Evolutionary conservation across 2,329 filamentous ascomycete species (phyloP).

Genomic region (Clonostachys chloroleuca): DNA sequence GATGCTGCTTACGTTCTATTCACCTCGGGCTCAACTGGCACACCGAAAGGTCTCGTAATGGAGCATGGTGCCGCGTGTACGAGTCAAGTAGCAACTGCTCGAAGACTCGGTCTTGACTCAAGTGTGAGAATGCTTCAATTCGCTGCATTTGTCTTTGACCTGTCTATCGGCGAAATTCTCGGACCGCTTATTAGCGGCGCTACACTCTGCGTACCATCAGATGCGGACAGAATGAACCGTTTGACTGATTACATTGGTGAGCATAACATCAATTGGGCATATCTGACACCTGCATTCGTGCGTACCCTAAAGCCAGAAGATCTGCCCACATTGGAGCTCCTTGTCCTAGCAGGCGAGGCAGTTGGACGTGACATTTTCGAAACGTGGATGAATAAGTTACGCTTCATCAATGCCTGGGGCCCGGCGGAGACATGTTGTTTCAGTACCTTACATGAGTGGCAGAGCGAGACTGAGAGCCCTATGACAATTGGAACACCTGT

Average conservation of each 20-base stretch:
- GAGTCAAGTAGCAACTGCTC: neutral
- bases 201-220: constrained; percentile 26
- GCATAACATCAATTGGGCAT: constrained; percentile 10
- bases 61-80: constrained; percentile 1
- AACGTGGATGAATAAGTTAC: constrained; percentile 6
- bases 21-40: neutral
- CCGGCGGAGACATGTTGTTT: constrained; percentile 7
- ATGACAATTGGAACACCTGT: constrained; percentile 3
- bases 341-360: constrained; percentile 6
- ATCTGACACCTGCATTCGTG: constrained; percentile 5
- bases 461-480: neutral
- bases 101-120: constrained; percentile 5
- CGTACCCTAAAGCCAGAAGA: neutral
- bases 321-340: neutral
- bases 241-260: constrained; percentile 12
- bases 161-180: constrained; percentile 12
- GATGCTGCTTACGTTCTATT: constrained; percentile 6
- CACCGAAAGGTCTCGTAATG: constrained; percentile 3
- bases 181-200: constrained; percentile 13
- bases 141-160: neutral
- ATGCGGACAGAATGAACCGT: constrained; percentile 30
- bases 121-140: constrained; percentile 3
- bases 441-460: neutral
- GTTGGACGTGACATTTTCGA: constrained; percentile 5
- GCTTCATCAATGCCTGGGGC: constrained; percentile 8